phyloP scores from a whole-genome alignment of 371 early-diverging fungal genomes.

The Mucor irregularis region DNA sequence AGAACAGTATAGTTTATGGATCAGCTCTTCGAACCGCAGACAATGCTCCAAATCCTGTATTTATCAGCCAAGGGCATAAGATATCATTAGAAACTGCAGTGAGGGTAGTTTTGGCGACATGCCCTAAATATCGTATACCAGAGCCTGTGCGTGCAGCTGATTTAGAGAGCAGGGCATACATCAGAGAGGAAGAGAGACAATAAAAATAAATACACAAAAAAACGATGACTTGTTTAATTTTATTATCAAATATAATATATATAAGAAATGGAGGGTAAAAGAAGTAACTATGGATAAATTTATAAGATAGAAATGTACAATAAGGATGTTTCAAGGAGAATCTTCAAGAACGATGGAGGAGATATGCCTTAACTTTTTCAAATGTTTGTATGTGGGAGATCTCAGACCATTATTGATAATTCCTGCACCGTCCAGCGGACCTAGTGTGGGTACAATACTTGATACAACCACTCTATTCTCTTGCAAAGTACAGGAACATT shows the following conservation, averaged over 20 bases:
- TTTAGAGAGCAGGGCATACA: constrained; percentile 20
- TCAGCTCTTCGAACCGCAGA: constrained; percentile 53
- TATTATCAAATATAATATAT: background rate
- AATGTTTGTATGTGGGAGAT: background rate
- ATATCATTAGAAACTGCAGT: constrained; percentile 72
- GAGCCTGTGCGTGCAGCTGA: constrained; percentile 93
- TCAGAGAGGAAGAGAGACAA: no score
- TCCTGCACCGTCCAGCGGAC: background rate
- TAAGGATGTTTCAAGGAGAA: background rate
- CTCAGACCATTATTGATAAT: background rate
- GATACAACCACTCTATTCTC: background rate
- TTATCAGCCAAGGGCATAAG: constrained; percentile 84
- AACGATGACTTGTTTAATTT: no score
- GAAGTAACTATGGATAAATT: no score
- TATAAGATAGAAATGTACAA: no score
- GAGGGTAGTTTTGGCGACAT: constrained; percentile 60
- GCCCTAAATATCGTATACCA: constrained; percentile 69
- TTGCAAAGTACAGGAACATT: constrained; percentile 5
- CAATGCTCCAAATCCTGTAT: constrained; percentile 75
- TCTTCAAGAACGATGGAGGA: background rate
- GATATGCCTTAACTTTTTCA: background rate
- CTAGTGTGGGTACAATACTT: background rate
- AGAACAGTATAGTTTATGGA: constrained; percentile 59
- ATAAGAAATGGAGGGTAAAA: background rate
- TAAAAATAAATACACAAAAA: no score